Evolutionary conservation across 805 yeast species (phyloP), one percentile per base, ranked within the genome.

Genomic region (Candida khao-thaluensis): DNA sequence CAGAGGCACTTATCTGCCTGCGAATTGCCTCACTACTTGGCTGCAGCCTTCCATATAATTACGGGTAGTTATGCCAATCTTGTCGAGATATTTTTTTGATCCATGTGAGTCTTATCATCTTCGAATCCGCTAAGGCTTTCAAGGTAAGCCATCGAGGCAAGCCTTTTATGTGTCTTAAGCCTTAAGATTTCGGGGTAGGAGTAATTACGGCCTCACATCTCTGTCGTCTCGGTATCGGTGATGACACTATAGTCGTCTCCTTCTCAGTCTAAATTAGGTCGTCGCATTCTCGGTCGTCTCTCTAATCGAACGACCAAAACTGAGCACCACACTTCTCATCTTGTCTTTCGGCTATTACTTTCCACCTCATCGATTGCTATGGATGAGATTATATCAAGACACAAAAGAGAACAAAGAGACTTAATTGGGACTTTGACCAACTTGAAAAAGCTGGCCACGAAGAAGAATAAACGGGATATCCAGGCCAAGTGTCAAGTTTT

Each of bases 371-470:
- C 7, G 22, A 22, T 18, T 23, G 23, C 29, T 8, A 33, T 33
- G 36, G 47, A 43, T 7, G 45, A 46, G 23, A 12, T 46, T 2
- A 4, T 32, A 22, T 8, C 17, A n/a, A 23, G 29, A 6, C 96
- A 89, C 49, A 71, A 77, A 49, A 81, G 80, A 52, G 95, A 88
- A 57, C 60, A 58, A 40, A 74, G 79, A 45, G 89, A 87, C 41
- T 65, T 87, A 43, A 68, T 76, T 15, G 82, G 85, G 7, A 72
- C 76, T 21, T 69, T 79, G 21, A 87, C 95, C 2, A 82, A 85
- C 2, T 61, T 89, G 72, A 86, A 83, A 64, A 86, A 86, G 52
- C 91, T 82, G 59, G 90, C 91, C 2, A 79, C 87, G 12, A 85
- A 87, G 54, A 82, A 88, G 35, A 85, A 81, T 36, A 76, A 84